These are phyloP conservation scores for Clitopilus passeckerianus DNA, from an alignment of 768 basidiomycete species.

Conservation along the genomic window DNA sequence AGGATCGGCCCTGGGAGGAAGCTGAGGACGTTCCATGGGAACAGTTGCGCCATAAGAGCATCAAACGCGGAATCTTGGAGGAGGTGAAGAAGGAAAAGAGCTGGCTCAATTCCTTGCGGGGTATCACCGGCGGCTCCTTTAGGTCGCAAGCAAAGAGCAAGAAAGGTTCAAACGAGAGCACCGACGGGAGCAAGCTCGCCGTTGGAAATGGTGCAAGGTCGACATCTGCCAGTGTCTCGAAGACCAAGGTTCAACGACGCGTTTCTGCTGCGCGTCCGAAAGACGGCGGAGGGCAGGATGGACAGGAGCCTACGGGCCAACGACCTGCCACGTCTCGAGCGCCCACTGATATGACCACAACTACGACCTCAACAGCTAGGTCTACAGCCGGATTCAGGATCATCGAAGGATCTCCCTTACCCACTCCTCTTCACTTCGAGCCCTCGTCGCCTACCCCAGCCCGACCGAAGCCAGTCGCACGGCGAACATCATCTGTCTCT, in stretches of 20 bases:
- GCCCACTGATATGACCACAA: slow-evolving; percentile 7
- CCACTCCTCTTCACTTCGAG: slow-evolving; percentile 8
- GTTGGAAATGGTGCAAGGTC: slow-evolving; percentile 3
- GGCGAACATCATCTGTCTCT: slow-evolving; percentile 4
- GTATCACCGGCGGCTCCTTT: slow-evolving; percentile 13
- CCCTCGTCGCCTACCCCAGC: neutral
- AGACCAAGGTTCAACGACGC: neutral
- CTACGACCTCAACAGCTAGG: slow-evolving; percentile 10
- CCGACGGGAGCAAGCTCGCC: neutral
- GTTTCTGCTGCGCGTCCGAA: slow-evolving; percentile 4
- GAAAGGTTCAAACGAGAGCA: neutral
- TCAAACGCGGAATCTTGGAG: slow-evolving; percentile 46
- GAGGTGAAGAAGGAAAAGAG: slow-evolving; percentile 29
- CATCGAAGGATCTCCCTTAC: slow-evolving; percentile 27
- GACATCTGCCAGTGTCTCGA: neutral
- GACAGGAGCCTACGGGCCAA: slow-evolving; percentile 17
- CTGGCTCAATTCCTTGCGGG: slow-evolving; percentile 26
- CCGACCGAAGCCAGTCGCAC: neutral
- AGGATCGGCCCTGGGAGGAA: slow-evolving; percentile 10
- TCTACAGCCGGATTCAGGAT: slow-evolving; percentile 35
- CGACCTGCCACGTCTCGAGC: slow-evolving; percentile 2
- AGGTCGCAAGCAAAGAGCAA: slow-evolving; percentile 5
- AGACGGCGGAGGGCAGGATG: slow-evolving; percentile 16
- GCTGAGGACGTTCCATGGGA: slow-evolving; percentile 30
- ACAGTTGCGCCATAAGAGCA: slow-evolving; percentile 42